Conservation (phyloP, 2,329 filamentous ascomycete species). For the Alternaria sp. region DNA sequence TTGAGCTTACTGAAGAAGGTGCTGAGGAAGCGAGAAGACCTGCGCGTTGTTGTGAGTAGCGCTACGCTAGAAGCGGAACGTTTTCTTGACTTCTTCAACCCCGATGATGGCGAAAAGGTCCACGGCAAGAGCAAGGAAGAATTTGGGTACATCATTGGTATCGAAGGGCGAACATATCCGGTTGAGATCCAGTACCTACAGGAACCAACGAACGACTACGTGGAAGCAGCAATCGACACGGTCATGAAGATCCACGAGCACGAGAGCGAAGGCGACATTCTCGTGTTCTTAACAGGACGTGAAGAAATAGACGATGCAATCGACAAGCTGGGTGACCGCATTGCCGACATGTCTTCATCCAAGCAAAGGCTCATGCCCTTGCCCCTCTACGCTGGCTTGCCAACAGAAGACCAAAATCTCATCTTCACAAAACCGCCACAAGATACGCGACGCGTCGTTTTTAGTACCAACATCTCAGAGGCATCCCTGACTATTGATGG, state of each 20-base stretch:
- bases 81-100: constrained; percentile 79
- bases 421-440: constrained; percentile 86
- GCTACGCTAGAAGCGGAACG: constrained; percentile 90
- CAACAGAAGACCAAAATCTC: constrained; percentile 92
- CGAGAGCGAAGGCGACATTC: constrained; percentile 82
- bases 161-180: constrained; percentile 87
- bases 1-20: constrained; percentile 94
- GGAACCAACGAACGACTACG: constrained; percentile 80
- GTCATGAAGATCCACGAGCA: constrained; percentile 86
- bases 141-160: constrained; percentile 73
- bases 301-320: constrained; percentile 89
- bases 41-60: constrained; percentile 90
- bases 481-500: constrained; percentile 93
- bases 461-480: constrained; percentile 95
- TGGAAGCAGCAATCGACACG: constrained; percentile 80
- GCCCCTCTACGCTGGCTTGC: constrained; percentile 86
- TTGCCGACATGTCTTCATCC: constrained; percentile 66
- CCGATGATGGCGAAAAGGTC: constrained; percentile 50
- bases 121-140: constrained; percentile 50
- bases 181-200: constrained; percentile 86
- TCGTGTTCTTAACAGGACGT: constrained; percentile 89
- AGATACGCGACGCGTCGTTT: constrained; percentile 86
- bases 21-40: constrained; percentile 74
- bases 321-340: constrained; percentile 77
- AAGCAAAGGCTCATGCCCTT: constrained; percentile 70